Evolutionary conservation across 306 rosid genomes (phyloP).

Genomic region (Albizia julibrissin): DNA sequence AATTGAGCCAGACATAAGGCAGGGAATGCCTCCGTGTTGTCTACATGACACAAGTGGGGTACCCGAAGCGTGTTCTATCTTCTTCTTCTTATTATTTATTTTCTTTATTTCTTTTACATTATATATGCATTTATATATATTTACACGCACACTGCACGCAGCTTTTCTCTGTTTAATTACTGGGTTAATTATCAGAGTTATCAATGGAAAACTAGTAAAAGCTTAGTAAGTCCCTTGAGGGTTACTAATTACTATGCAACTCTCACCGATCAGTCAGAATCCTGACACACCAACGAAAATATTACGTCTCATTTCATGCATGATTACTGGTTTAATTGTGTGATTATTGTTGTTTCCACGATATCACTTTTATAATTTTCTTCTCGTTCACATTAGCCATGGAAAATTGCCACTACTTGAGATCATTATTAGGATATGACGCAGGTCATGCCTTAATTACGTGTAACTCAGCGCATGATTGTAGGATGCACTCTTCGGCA

Average conservation of each 20-base stretch:
- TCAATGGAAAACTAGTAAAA: background rate
- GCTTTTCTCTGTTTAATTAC: background rate
- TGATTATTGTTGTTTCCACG: slow-evolving; percentile 22
- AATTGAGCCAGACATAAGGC: background rate
- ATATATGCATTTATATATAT: too few relatives aligned
- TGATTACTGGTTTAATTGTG: slow-evolving; percentile 24
- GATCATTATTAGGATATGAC: slow-evolving; percentile 22
- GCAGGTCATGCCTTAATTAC: slow-evolving; percentile 16
- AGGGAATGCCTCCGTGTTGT: background rate
- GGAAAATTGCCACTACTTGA: background rate
- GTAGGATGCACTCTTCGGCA: background rate
- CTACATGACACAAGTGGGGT: background rate
- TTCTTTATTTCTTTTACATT: background rate
- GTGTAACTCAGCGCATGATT: slow-evolving; percentile 26
- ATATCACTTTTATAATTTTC: background rate
- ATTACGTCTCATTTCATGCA: slow-evolving; percentile 13
- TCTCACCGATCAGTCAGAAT: slow-evolving; percentile 2
- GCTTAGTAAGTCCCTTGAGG: background rate
- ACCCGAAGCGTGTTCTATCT: background rate
- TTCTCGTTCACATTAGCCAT: slow-evolving; percentile 17
- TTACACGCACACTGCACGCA: background rate
- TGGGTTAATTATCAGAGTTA: background rate
- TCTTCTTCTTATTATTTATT: background rate
- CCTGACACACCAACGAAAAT: background rate
- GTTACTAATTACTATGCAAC: too few relatives aligned